A percentile compares a stretch with the other conserved stretches of the same genome.
phyloP scores from a whole-genome alignment of 192 early-diverging fungal genomes.

The Glomus cerebriforme region DNA sequence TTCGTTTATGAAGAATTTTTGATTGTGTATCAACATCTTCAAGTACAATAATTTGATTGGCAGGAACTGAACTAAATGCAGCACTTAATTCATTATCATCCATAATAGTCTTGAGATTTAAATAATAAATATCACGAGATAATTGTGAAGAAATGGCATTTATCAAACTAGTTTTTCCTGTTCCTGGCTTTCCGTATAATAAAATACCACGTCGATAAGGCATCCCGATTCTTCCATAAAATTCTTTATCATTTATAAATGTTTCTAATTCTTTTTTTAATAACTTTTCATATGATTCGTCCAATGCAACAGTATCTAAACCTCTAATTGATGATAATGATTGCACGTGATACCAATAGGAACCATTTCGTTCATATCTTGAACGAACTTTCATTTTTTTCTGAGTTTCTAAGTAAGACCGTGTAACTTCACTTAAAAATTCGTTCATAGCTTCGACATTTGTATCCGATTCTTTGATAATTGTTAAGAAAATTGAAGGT shows the following conservation, averaged over 20 bases:
- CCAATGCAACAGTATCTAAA: constrained; percentile 56
- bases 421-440: constrained; percentile 25
- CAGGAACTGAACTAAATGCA: constrained; percentile 39
- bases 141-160: constrained; percentile 45
- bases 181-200: constrained; percentile 43
- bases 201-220: constrained; percentile 61
- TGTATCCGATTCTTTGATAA: constrained; percentile 3
- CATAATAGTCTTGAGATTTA: constrained; percentile 42
- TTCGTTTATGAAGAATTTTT: constrained; percentile 43
- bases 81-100: constrained; percentile 39
- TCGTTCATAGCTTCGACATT: constrained; percentile 15
- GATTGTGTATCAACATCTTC: constrained; percentile 64
- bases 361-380: constrained; percentile 18
- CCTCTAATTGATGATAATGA: constrained; percentile 39
- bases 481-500: constrained; percentile 32
- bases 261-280: constrained; percentile 51
- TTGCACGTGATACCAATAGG: constrained; percentile 9
- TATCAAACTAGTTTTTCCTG: constrained; percentile 46
- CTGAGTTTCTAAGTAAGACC: constrained; percentile 4
- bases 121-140: constrained; percentile 42
- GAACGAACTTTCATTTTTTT: background rate
- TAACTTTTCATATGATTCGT: constrained; percentile 48
- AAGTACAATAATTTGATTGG: constrained; percentile 53
- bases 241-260: constrained; percentile 54
- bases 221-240: constrained; percentile 63